A percentile compares a stretch with the other conserved stretches of the same genome.
phyloP scores from a whole-genome alignment of 1,284 basidiomycete genomes.

The Ceratobasidium theobromae region DNA sequence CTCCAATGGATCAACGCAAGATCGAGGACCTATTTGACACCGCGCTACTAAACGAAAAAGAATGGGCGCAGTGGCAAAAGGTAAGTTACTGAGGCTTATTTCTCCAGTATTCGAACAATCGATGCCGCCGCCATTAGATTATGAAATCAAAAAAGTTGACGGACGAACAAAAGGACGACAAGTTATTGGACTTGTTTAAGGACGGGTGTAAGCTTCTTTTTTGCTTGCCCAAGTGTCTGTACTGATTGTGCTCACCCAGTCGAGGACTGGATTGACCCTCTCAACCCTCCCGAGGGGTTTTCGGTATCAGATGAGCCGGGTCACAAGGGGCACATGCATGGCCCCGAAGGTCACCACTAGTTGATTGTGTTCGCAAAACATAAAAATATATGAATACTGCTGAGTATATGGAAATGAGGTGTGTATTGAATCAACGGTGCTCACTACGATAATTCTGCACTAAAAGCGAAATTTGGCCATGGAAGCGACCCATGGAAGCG shows the following conservation, averaged over 20 bases:
- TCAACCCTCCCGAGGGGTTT: background rate
- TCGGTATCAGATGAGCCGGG: background rate
- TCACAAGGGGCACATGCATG: background rate
- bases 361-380: too few species aligned
- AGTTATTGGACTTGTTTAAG: background rate
- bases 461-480: too few species aligned
- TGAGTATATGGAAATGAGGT: too few species aligned
- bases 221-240: background rate
- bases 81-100: background rate
- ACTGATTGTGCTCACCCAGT: background rate
- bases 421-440: too few species aligned
- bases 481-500: too few species aligned
- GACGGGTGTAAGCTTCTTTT: background rate
- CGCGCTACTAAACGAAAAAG: background rate
- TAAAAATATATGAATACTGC: too few species aligned
- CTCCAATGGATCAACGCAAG: background rate
- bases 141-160: background rate
- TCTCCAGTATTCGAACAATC: background rate
- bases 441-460: too few species aligned
- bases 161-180: background rate
- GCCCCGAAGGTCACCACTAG: background rate
- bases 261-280: constrained; percentile 4
- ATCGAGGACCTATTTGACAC: background rate
- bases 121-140: background rate
- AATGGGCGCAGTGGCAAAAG: background rate